Conservation (phyloP, 108 stramenopile species). For the Pseudonitzschia multistriata region DNA sequence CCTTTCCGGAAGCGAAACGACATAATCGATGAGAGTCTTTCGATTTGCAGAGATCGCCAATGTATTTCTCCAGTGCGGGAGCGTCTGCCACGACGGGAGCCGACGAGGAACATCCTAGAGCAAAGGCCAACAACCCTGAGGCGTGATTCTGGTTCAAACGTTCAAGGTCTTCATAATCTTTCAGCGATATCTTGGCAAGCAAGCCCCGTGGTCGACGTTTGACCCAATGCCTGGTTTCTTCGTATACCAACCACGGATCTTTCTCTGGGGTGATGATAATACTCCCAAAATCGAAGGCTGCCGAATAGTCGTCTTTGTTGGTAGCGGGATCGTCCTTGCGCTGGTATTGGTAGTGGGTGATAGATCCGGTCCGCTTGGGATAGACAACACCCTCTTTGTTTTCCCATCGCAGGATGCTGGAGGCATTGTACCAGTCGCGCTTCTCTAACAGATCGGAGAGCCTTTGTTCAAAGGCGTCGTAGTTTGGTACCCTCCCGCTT, state of each 20-base stretch:
- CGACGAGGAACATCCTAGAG: background rate
- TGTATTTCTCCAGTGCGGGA: background rate
- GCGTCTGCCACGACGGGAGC: background rate
- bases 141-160: background rate
- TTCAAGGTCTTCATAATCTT: background rate
- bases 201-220: background rate
- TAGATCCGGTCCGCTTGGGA: constrained; percentile 19
- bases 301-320: background rate
- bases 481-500: constrained; percentile 4
- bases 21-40: background rate
- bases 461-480: constrained; percentile 5
- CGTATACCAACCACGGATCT: constrained; percentile 10
- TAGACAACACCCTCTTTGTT: constrained; percentile 10
- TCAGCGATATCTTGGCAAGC: constrained; percentile 9
- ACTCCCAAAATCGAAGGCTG: constrained; percentile 4
- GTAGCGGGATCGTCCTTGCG: constrained; percentile 7
- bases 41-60: background rate
- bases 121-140: background rate
- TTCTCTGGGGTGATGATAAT: background rate
- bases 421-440: constrained; percentile 8
- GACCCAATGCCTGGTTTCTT: constrained; percentile 7
- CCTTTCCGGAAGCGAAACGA: background rate
- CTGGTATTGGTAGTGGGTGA: constrained; percentile 24
- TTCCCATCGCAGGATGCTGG: constrained; percentile 12
- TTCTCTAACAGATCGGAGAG: background rate